phyloP scores from a whole-genome alignment of 208 protist species.

The Trypanosoma mega region DNA sequence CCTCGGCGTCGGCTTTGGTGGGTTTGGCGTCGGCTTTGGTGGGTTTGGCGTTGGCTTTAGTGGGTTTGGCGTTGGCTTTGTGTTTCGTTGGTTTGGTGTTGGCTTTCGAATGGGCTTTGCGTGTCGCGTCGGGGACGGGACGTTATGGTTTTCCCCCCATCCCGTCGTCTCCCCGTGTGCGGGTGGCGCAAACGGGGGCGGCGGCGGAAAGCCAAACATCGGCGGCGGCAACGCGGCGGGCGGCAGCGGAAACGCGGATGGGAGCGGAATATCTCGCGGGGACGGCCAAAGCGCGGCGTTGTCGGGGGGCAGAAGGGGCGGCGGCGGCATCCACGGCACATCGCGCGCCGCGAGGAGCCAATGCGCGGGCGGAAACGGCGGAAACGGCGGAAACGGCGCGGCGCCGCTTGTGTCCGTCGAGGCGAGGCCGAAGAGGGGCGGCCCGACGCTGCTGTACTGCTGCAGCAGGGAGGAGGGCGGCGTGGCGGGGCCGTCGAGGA shows the following conservation, averaged over 20 bases:
- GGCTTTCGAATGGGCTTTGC: no score
- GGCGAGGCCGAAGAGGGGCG: slow-evolving; percentile 15
- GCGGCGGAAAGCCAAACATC: slow-evolving; percentile 1
- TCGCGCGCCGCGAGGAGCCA: slow-evolving; percentile 12
- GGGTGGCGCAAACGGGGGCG: slow-evolving; percentile 15
- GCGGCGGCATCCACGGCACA: slow-evolving; percentile 29
- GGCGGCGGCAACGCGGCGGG: slow-evolving; percentile 12
- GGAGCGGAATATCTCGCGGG: slow-evolving; percentile 60
- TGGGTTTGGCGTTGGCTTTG: not conserved
- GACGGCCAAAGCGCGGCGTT: slow-evolving; percentile 32
- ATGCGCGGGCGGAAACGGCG: not conserved
- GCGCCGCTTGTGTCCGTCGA: slow-evolving; percentile 1
- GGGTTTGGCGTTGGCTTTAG: not conserved
- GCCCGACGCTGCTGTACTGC: slow-evolving; percentile 22
- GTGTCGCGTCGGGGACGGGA: not conserved
- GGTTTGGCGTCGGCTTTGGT: not conserved
- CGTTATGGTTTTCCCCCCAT: not conserved
- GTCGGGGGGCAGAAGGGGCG: slow-evolving; percentile 4
- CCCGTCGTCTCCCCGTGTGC: not conserved
- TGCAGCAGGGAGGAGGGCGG: slow-evolving; percentile 14
- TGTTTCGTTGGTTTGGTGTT: no score
- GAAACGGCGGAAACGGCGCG: slow-evolving; percentile 1
- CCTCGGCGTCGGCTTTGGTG: not conserved
- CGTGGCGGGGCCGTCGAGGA: not conserved
- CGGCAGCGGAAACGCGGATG: slow-evolving; percentile 59